A percentile compares a stretch with the other conserved stretches of the same genome.
phyloP scores from a whole-genome alignment of 1,284 basidiomycete genomes.

The Moesziomyces sp. region DNA sequence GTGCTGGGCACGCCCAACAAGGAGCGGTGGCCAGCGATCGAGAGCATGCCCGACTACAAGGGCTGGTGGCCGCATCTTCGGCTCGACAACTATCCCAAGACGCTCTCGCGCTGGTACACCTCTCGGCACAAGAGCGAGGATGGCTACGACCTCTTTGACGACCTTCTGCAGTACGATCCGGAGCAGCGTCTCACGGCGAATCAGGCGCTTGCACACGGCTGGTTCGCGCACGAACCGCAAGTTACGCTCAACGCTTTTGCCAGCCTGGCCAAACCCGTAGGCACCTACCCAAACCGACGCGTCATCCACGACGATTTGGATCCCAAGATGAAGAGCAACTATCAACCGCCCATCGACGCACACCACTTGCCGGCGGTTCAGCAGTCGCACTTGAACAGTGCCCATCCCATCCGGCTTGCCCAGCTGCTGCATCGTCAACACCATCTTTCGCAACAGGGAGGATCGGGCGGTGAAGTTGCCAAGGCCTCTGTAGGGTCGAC shows the following conservation, averaged over 20 bases:
- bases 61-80: slow-evolving; percentile 70
- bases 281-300: slow-evolving; percentile 70
- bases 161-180: slow-evolving; percentile 79
- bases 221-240: slow-evolving; percentile 70
- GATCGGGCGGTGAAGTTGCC: neutral
- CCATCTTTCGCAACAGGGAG: slow-evolving; percentile 8
- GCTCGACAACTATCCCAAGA: slow-evolving; percentile 72
- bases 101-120: slow-evolving; percentile 81
- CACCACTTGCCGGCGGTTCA: slow-evolving; percentile 26
- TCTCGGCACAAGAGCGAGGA: slow-evolving; percentile 71
- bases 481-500: slow-evolving; percentile 5
- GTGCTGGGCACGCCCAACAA: slow-evolving; percentile 88
- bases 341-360: slow-evolving; percentile 31
- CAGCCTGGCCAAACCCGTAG: slow-evolving; percentile 68
- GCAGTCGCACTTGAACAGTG: slow-evolving; percentile 17
- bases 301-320: slow-evolving; percentile 72
- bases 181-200: slow-evolving; percentile 83
- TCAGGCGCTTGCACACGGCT: slow-evolving; percentile 79
- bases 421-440: slow-evolving; percentile 34
- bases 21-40: slow-evolving; percentile 86
- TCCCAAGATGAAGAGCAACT: slow-evolving; percentile 65
- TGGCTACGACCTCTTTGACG: slow-evolving; percentile 60
- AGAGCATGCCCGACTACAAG: slow-evolving; percentile 82
- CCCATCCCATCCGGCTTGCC: slow-evolving; percentile 20
- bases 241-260: slow-evolving; percentile 64